These are phyloP conservation scores for Penicillium malachiteum DNA, from an alignment of 495 filamentous ascomycete species.

Conservation along the genomic window DNA sequence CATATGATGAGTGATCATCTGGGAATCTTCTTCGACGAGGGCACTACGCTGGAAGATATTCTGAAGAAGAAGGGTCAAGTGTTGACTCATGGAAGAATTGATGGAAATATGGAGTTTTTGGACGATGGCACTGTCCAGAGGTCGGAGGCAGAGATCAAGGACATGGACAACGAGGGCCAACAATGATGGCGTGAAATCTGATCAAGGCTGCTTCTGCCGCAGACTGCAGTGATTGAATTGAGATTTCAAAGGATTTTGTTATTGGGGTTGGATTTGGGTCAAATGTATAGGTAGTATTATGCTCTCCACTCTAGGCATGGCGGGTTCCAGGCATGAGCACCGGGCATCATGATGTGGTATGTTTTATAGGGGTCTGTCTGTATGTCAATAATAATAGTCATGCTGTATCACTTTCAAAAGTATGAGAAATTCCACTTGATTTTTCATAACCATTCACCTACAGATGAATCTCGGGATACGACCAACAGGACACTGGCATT, in stretches of 20 bases:
- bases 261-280: not conserved
- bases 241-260: not conserved
- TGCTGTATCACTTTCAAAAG: not conserved
- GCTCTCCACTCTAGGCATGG: constrained; percentile 32
- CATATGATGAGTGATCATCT: constrained; percentile 94
- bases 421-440: too few species aligned
- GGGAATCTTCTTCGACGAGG: constrained; percentile 45
- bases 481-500: too few species aligned
- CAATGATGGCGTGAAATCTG: not conserved
- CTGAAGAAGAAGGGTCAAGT: constrained; percentile 32
- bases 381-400: not conserved
- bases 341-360: constrained; percentile 4
- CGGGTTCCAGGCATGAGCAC: constrained; percentile 25
- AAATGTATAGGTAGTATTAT: constrained; percentile 14
- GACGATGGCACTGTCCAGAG: constrained; percentile 54
- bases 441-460: too few species aligned
- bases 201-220: not conserved
- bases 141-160: constrained; percentile 4
- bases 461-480: too few species aligned
- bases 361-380: constrained; percentile 4
- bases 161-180: too few species aligned
- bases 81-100: constrained; percentile 33
- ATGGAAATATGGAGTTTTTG: constrained; percentile 69
- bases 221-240: constrained; percentile 1
- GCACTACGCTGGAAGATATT: constrained; percentile 38